phyloP scores from a whole-genome alignment of 768 basidiomycete genomes.

The Gymnopilus dilepis region DNA sequence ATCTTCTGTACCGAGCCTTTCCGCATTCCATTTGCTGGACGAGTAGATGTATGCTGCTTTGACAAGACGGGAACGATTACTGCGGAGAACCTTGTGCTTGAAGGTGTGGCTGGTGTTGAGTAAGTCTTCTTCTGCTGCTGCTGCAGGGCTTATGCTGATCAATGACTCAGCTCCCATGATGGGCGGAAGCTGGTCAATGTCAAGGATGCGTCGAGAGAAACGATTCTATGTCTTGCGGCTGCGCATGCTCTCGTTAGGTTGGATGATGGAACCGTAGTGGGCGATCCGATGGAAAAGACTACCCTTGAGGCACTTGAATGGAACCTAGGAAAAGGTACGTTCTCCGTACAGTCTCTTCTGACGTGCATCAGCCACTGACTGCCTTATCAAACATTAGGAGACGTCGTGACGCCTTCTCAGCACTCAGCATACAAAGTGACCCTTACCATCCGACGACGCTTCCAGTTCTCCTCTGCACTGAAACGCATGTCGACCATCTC shows the following conservation, averaged over 20 bases:
- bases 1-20: constrained; percentile 99
- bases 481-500: constrained; percentile 97
- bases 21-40: constrained; percentile 93
- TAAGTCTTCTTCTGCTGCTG: constrained; percentile 44
- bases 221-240: constrained; percentile 86
- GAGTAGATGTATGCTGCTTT: constrained; percentile 98
- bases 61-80: constrained; percentile 99
- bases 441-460: constrained; percentile 84
- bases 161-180: constrained; percentile 39
- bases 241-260: constrained; percentile 94
- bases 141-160: neutral
- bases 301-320: constrained; percentile 92
- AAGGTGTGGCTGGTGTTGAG: constrained; percentile 93
- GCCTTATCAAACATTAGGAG: constrained; percentile 46
- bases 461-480: constrained; percentile 96
- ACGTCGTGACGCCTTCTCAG: constrained; percentile 67
- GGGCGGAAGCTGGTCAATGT: constrained; percentile 76
- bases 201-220: constrained; percentile 75
- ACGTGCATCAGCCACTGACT: constrained; percentile 27
- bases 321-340: constrained; percentile 72
- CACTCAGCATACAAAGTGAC: constrained; percentile 60
- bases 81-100: constrained; percentile 91
- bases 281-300: constrained; percentile 99
- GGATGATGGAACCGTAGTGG: constrained; percentile 93
- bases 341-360: neutral